Percentiles rank a stretch among this genome's conserved stretches.
Conservation (phyloP, 768 basidiomycete species). For the Neoboletus magnificus region DNA sequence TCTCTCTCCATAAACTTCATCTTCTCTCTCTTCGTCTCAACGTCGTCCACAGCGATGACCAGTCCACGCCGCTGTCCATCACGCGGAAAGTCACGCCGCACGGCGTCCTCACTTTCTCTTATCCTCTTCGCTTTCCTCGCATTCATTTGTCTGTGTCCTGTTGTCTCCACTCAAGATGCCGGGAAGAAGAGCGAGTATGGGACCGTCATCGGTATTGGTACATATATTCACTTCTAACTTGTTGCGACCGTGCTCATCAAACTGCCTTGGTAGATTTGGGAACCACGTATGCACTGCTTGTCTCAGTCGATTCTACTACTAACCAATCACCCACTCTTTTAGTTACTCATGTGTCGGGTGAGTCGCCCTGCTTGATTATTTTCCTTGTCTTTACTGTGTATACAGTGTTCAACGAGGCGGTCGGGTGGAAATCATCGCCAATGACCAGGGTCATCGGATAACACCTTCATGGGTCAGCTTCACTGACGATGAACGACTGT, state of each 20-base stretch:
- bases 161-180: constrained; percentile 58
- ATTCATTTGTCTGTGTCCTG: constrained; percentile 67
- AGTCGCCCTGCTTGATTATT: constrained; percentile 26
- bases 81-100: constrained; percentile 54
- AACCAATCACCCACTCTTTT: constrained; percentile 21
- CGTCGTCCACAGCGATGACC: constrained; percentile 28
- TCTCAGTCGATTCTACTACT: background rate
- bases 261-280: constrained; percentile 64
- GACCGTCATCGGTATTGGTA: constrained; percentile 90
- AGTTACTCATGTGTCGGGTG: constrained; percentile 97
- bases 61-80: constrained; percentile 41
- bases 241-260: background rate
- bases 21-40: constrained; percentile 6
- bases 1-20: constrained; percentile 1
- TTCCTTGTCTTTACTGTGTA: background rate
- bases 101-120: constrained; percentile 58
- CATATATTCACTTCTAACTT: constrained; percentile 20
- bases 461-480: constrained; percentile 87
- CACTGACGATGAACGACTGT: constrained; percentile 74
- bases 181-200: constrained; percentile 69
- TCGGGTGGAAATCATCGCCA: constrained; percentile 86
- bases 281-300: constrained; percentile 61
- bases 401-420: constrained; percentile 78
- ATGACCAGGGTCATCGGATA: constrained; percentile 87
- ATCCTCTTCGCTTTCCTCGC: constrained; percentile 63